phyloP scores from a whole-genome alignment of 176 grass and related monocot species.

The bread wheat (Triticum aestivum) region IWGSC_CS_RefSeq_v2.1 NC_057802.1:318067658-318068157 shows the following conservation, averaged over 20 bases:
- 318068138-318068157: not conserved
- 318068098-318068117: slow-evolving; percentile 8
- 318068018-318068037: not conserved
- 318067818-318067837: slow-evolving; percentile 97
- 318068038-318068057: not conserved
- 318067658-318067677: slow-evolving; percentile 95
- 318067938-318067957: not conserved
- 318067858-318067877: not conserved
- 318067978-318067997: not conserved
- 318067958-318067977: not conserved
- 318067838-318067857: slow-evolving; percentile 89
- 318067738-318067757: not conserved
- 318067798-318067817: slow-evolving; percentile 90
- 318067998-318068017: not conserved
- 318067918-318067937: not conserved
- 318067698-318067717: slow-evolving; percentile 30
- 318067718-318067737: slow-evolving; percentile 5
- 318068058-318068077: not conserved
- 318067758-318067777: not conserved
- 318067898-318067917: not conserved
- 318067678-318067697: slow-evolving; percentile 91
- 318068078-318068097: not conserved
- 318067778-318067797: slow-evolving; percentile 91
- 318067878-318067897: not conserved
- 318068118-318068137: not conserved